Base-by-base conservation (phyloP, 306 rosid genomes). In the Vigna angularis region DNA sequence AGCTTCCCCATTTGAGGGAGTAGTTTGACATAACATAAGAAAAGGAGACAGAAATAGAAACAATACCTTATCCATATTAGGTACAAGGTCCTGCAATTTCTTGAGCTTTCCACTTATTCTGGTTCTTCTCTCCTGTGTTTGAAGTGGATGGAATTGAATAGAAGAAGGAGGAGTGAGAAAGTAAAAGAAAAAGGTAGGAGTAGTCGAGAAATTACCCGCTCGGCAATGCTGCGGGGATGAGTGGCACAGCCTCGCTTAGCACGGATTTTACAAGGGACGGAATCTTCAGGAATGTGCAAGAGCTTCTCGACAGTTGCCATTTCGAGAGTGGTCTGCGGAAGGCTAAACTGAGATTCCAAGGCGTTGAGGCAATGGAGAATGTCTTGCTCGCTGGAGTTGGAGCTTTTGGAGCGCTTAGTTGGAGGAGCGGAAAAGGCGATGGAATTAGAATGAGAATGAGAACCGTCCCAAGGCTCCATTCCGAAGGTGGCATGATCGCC, bases 211-310 rank as follows among this genome's bases (percentile, higher is more conserved):
- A 42, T 9, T 42, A 42, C 98, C 91, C 98, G 82, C 81, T 95
- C 99, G 1, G 99, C 99, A 70, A 95, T 95, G 83, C 99, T 95
- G 51, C 99, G 91, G 17, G 99, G 98, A 81, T 95, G 99, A 75
- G 99, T 95, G 12, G 99, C 99, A 77, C 96, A 93, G 44, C 99
- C 99, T 81, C 99, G 96, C 86, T 95, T 95, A 3, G 99, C 99
- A 48, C 99, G 98, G 48, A 95, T 95, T 87, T 95, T 95, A 76
- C 98, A 93, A 17, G 99, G 97, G 51, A 93, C 97, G 15, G 98
- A 93, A 67, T 95, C 97, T 82, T 93, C 89, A 6, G 99, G 99
- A 68, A 95, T 93, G 18, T 91, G 92, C 56, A 95, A 80, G 16
- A 95, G 83, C 76, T 88, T 91, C 63, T 95, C 97, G 44, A 89